Evolutionary conservation across 1,139 yeast genomes (phyloP), one percentile per base, ranked within the genome.

Genomic region (Suhomyces taliae): DNA sequence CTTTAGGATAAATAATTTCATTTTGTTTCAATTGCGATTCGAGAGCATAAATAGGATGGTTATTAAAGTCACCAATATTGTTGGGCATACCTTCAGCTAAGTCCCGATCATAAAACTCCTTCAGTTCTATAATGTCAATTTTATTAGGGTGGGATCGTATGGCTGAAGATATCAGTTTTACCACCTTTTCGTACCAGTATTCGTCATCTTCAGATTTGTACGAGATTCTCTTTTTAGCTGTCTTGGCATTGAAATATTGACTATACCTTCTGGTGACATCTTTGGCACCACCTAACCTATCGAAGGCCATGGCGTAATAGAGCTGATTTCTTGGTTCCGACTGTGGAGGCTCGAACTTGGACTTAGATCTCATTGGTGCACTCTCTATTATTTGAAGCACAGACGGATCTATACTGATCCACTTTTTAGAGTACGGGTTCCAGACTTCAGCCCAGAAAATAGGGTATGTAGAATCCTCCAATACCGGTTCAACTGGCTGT

Each of bases 401-500:
- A 1, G 85, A 70, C 0, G 97, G 95, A 57, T 93, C 98, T 1
- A 90, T 74, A 5, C 95, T 82, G n/a, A 90, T 77, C 96, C 97
- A 91, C 51, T 78, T 79, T 49, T 82, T 77, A 6, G 82, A 67
- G 50, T 77, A 81, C 43, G 78, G 78, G 62, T 93, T 93, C 95
- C 96, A 93, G 0, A 88, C 97, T 63, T 93, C 99, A 12, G 83
- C 84, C 99, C 99, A 93, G 60, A 87, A 90, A 0, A 90, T 74
- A 0, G 98, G 98, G 58, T 71, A 85, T 5, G 34, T 58, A 0
- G 81, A 69, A 19, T 66, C 65, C 7, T 65, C 66, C 31, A 62
- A 54, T n/a, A 36, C 34, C 11, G 31, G 43, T 24, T 14, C 45
- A 27, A 27, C 34, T 3, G 37, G n/a, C 7, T 31, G 39, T 2